Conservation (phyloP, 1,284 basidiomycete genomes). For the Vanrija sp. region DNA sequence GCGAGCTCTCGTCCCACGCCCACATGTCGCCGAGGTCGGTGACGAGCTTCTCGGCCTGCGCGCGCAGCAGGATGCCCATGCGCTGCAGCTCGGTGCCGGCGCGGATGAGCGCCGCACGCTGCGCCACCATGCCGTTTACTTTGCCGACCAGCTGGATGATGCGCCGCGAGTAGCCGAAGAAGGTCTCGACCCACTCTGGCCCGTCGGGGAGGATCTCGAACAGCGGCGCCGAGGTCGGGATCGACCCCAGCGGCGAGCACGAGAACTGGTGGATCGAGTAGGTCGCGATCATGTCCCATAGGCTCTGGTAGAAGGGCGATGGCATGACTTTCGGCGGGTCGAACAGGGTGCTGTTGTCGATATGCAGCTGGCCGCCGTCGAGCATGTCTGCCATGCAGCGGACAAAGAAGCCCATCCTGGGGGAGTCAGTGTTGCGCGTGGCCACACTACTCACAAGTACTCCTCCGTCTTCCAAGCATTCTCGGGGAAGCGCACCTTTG, state of each 20-base stretch:
- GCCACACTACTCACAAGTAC: slow-evolving; percentile 11
- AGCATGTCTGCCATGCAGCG: slow-evolving; percentile 26
- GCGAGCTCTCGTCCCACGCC: slow-evolving; percentile 8
- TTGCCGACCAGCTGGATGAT: slow-evolving; percentile 14
- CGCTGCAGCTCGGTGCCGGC: slow-evolving; percentile 3
- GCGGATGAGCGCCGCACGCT: slow-evolving; percentile 7
- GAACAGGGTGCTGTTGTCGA: slow-evolving; percentile 13
- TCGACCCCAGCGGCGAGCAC: slow-evolving; percentile 7
- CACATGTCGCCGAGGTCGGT: slow-evolving; percentile 8
- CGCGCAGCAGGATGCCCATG: slow-evolving; percentile 2
- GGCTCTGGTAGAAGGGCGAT: slow-evolving; percentile 8
- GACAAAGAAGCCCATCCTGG: slow-evolving; percentile 20
- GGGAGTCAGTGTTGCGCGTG: background rate
- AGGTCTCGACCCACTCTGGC: slow-evolving; percentile 23
- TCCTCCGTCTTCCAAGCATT: slow-evolving; percentile 19
- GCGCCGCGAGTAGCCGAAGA: slow-evolving; percentile 18
- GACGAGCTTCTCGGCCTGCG: slow-evolving; percentile 10
- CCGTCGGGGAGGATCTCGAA: slow-evolving; percentile 6
- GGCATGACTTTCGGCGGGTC: slow-evolving; percentile 5
- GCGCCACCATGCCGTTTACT: slow-evolving; percentile 16
- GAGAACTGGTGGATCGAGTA: slow-evolving; percentile 14
- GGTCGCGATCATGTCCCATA: slow-evolving; percentile 20
- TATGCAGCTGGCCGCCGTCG: slow-evolving; percentile 6
- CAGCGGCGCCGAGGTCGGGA: background rate
- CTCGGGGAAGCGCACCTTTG: slow-evolving; percentile 14